phyloP scores from a whole-genome alignment of 2,329 filamentous ascomycete genomes.

The Stromatinia cepivora region DNA sequence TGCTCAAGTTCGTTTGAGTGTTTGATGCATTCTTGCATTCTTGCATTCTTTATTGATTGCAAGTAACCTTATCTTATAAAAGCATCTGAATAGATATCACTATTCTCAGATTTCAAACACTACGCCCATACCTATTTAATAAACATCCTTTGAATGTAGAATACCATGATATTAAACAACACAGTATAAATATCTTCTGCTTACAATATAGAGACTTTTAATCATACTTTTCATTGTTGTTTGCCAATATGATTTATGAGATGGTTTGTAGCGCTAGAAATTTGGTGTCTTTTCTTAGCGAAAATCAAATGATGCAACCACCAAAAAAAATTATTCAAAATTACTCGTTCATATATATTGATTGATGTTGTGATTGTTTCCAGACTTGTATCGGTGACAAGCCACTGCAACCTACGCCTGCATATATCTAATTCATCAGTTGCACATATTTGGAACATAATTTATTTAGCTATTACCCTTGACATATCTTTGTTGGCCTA shows the following conservation, averaged over 20 bases:
- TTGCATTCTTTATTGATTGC: no score
- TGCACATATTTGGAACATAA: neutral
- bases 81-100: neutral
- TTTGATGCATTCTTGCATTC: no score
- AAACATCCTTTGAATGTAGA: neutral
- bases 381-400: neutral
- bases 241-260: neutral
- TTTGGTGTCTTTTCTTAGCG: constrained; percentile 17
- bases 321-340: constrained; percentile 8
- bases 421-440: neutral
- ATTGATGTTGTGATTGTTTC: constrained; percentile 8
- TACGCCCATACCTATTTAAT: neutral
- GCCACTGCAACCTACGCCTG: constrained; percentile 5
- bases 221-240: neutral
- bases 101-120: neutral
- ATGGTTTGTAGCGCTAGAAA: constrained; percentile 1
- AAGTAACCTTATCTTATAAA: no score
- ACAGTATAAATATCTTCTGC: neutral
- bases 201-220: neutral
- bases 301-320: neutral
- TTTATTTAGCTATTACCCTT: neutral
- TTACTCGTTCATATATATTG: constrained; percentile 1
- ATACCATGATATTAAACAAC: neutral
- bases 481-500: neutral
- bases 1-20: no score